Conservation (phyloP, 2,329 filamentous ascomycete genomes). For the Cryphonectria nitschkei region DNA sequence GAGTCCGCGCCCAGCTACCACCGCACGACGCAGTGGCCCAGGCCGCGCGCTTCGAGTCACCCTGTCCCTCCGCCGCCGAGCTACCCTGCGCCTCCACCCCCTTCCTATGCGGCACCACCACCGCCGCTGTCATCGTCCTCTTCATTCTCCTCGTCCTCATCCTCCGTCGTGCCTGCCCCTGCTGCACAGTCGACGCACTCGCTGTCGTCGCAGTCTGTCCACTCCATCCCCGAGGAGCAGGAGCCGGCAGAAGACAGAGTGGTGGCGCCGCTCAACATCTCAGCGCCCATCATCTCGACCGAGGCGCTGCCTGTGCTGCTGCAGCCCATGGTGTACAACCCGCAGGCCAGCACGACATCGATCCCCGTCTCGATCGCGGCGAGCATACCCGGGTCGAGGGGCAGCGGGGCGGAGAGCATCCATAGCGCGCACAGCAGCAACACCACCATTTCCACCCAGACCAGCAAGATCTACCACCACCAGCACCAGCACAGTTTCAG, state of each 20-base stretch:
- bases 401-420: constrained; percentile 17
- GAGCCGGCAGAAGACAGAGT: neutral
- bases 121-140: constrained; percentile 14
- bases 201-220: constrained; percentile 22
- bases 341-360: constrained; percentile 34
- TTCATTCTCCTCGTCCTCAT: neutral
- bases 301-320: constrained; percentile 56
- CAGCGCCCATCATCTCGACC: constrained; percentile 52
- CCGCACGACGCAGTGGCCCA: constrained; percentile 23
- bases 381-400: constrained; percentile 28
- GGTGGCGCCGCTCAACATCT: constrained; percentile 43
- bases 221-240: constrained; percentile 7
- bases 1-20: constrained; percentile 28
- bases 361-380: constrained; percentile 28
- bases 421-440: constrained; percentile 11
- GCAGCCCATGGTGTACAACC: constrained; percentile 62
- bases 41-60: constrained; percentile 21
- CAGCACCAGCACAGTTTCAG: neutral
- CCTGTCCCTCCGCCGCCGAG: constrained; percentile 13
- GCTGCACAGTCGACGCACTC: constrained; percentile 26
- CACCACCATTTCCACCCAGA: neutral
- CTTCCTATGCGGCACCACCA: constrained; percentile 31
- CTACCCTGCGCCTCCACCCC: constrained; percentile 25
- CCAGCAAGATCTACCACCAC: neutral
- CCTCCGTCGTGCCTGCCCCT: neutral